Percentiles rank a stretch among this genome's conserved stretches.
phyloP scores from a whole-genome alignment of 2,329 filamentous ascomycete genomes.

The Colletotrichum sp. region DNA sequence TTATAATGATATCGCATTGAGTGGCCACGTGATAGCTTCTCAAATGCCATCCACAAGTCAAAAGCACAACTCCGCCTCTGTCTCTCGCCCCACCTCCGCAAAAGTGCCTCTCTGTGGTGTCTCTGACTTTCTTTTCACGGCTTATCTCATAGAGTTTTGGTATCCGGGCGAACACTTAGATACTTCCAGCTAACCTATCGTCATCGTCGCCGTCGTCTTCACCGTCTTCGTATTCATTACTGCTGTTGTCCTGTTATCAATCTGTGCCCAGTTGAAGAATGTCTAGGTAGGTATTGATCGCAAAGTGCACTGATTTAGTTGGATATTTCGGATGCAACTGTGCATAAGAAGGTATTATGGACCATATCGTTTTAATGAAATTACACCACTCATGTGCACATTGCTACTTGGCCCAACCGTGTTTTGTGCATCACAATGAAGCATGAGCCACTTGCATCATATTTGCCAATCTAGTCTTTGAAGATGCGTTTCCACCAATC shows the following conservation, averaged over 20 bases:
- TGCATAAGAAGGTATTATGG: background rate
- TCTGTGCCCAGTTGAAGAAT: background rate
- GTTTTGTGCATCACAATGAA: background rate
- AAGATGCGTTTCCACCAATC: background rate
- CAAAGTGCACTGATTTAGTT: background rate
- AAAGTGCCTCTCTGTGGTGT: background rate
- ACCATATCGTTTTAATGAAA: background rate
- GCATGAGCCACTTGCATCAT: background rate
- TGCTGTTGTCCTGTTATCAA: too few species aligned
- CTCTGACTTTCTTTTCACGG: background rate
- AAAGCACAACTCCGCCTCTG: background rate
- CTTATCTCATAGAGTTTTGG: background rate
- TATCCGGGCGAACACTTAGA: too few species aligned
- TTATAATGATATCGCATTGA: background rate
- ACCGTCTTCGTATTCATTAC: too few species aligned
- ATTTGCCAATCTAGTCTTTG: background rate
- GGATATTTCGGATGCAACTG: background rate
- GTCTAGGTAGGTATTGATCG: background rate
- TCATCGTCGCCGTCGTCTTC: too few species aligned
- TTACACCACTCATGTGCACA: background rate
- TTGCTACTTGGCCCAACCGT: background rate
- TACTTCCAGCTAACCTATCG: too few species aligned
- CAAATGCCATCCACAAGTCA: background rate
- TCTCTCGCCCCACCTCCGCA: background rate
- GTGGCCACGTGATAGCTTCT: background rate